These are phyloP conservation scores for Aspergillus diversus DNA, from an alignment of 495 filamentous ascomycete genomes.

Conservation along the genomic window DNA sequence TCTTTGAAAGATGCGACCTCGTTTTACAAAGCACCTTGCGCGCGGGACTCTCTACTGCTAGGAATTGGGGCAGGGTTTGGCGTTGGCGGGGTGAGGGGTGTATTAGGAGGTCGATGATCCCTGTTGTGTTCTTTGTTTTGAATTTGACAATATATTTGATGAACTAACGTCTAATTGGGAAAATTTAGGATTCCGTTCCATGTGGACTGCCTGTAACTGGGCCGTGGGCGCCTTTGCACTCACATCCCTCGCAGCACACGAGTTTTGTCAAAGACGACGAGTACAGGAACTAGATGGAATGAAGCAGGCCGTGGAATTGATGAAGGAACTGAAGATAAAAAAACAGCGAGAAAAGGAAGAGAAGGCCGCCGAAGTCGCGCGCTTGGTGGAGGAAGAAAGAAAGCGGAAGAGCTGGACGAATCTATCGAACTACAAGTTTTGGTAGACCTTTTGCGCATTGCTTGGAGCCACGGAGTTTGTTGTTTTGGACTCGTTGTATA, in stretches of 20 bases:
- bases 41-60: conserved; percentile 76
- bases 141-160: background rate
- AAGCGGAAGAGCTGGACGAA: conserved; percentile 60
- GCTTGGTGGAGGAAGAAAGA: conserved; percentile 50
- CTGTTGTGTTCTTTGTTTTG: background rate
- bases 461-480: conserved; percentile 45
- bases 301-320: conserved; percentile 77
- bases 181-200: conserved; percentile 41
- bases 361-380: conserved; percentile 49
- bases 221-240: conserved; percentile 75
- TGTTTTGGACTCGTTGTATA: conserved; percentile 39
- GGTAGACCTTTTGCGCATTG: conserved; percentile 36
- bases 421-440: conserved; percentile 53
- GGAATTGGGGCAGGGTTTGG: conserved; percentile 80
- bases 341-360: conserved; percentile 67
- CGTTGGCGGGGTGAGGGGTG: conserved; percentile 68
- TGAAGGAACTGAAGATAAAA: conserved; percentile 71
- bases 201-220: conserved; percentile 74
- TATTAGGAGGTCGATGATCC: conserved; percentile 68
- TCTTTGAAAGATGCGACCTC: conserved; percentile 68
- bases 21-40: conserved; percentile 81
- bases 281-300: conserved; percentile 74
- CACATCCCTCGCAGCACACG: conserved; percentile 67
- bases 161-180: conserved; percentile 5
- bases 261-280: conserved; percentile 77